A percentile compares a stretch with the other conserved stretches of the same genome.
Conservation (phyloP, 768 basidiomycete species). For the Sarcodon aspratus region DNA sequence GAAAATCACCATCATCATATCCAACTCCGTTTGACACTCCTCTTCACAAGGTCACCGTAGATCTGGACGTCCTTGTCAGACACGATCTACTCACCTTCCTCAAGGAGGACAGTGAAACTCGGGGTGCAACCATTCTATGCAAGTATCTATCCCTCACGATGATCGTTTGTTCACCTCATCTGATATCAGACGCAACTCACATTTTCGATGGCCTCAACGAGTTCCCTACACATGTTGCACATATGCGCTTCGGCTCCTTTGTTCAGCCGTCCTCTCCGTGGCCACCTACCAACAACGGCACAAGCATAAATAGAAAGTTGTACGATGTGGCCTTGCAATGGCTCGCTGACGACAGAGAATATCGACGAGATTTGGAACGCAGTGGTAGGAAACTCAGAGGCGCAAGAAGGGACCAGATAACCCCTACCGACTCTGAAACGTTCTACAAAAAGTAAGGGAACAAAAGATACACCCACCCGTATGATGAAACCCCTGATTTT, state of each 20-base stretch:
- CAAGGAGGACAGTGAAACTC: constrained; percentile 63
- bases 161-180: constrained; percentile 2
- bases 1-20: background rate
- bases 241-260: constrained; percentile 80
- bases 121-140: constrained; percentile 86
- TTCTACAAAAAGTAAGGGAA: constrained; percentile 75
- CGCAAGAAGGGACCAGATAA: constrained; percentile 41
- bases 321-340: constrained; percentile 75
- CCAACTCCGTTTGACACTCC: background rate
- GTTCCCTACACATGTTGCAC: constrained; percentile 92
- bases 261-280: constrained; percentile 58
- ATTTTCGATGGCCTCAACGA: constrained; percentile 86
- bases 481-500: background rate
- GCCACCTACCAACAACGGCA: constrained; percentile 32
- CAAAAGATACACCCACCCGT: background rate
- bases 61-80: constrained; percentile 92
- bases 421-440: constrained; percentile 67
- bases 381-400: constrained; percentile 50
- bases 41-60: constrained; percentile 76
- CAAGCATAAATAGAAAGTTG: constrained; percentile 26
- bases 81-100: constrained; percentile 85
- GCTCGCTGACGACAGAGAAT: constrained; percentile 74
- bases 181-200: constrained; percentile 76
- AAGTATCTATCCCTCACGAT: constrained; percentile 15
- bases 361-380: constrained; percentile 46